Conservation (phyloP, 306 rosid species). For the Rosa persica region DNA sequence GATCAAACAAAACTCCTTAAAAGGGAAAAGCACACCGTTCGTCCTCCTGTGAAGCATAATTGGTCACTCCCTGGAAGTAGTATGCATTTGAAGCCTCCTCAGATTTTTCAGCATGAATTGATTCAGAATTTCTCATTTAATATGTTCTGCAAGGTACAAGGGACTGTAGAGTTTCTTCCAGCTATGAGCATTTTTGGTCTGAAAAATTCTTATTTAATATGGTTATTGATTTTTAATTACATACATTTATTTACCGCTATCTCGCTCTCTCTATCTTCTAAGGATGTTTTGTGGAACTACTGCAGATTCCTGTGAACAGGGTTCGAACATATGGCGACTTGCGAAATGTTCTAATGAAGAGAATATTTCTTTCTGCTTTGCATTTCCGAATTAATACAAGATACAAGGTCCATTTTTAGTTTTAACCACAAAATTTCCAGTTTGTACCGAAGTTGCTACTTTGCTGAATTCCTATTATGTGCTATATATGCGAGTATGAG, state of each 20-base stretch:
- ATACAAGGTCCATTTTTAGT: constrained; percentile 73
- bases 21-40: constrained; percentile 80
- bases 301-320: constrained; percentile 94
- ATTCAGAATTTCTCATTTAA: constrained; percentile 93
- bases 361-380: constrained; percentile 95
- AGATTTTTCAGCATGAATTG: constrained; percentile 94
- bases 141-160: constrained; percentile 89
- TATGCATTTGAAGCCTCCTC: constrained; percentile 62
- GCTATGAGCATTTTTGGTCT: background rate
- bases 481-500: constrained; percentile 8
- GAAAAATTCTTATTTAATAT: background rate
- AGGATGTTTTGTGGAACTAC: constrained; percentile 20
- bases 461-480: background rate
- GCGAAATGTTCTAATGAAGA: constrained; percentile 94
- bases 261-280: constrained; percentile 1
- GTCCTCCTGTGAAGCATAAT: constrained; percentile 93
- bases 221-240: background rate
- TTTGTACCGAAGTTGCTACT: background rate
- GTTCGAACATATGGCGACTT: constrained; percentile 84
- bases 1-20: constrained; percentile 69
- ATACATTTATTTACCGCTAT: background rate
- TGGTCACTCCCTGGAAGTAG: constrained; percentile 89
- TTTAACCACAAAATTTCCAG: constrained; percentile 17
- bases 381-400: constrained; percentile 97
- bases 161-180: constrained; percentile 15